Evolutionary conservation across 495 filamentous ascomycete species (phyloP), one percentile per base, ranked within the genome.

Genomic region (Hypomontagnella submonticulosa): DNA sequence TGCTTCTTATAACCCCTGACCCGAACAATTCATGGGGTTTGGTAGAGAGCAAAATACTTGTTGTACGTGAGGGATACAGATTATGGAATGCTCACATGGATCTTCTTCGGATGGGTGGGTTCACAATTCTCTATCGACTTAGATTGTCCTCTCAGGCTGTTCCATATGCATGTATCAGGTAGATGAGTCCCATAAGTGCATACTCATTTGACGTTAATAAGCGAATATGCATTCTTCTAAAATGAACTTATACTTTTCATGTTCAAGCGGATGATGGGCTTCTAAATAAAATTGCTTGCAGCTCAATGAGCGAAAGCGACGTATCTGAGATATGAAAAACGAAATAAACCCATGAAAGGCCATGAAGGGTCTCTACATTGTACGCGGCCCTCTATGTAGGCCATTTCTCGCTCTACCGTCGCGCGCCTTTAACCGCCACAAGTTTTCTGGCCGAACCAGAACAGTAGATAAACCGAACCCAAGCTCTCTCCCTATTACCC

Each of bases 401-500:
- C 58, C 61, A 18, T 44, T 54, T 9, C 18, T 18, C 9, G 41
- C 62, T 47, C 55, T 42, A 42, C 53, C 67, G 36, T 43, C 51
- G 23, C 68, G 58, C 40, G 27, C 71, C 36, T 57, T 66, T 12
- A 69, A 63, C 40, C 66, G 71, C 49, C 41, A 48, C 43, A 66
- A 63, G 36, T 70, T 71, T 57, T 53, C 65, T 18, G 66, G 63
- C 20, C 65, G 68, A 11, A 54, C 32, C 61, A 57, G 56, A 12
- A 18, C 16, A 40, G 33, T n/a, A 18, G 15, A 27, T 16, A 40
- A 36, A 13, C 34, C 34, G 32, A 63, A 37, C 16, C 15, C 15
- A 33, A 43, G 15, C 49, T 43, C 23, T 44, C 78, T 87, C 27
- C 89, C 90, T 46, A 75, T 82, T 6, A 72, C 67, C 0, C 92